Conservation (phyloP, 164 flowering plant species). For the Nelumbo lutea region DNA sequence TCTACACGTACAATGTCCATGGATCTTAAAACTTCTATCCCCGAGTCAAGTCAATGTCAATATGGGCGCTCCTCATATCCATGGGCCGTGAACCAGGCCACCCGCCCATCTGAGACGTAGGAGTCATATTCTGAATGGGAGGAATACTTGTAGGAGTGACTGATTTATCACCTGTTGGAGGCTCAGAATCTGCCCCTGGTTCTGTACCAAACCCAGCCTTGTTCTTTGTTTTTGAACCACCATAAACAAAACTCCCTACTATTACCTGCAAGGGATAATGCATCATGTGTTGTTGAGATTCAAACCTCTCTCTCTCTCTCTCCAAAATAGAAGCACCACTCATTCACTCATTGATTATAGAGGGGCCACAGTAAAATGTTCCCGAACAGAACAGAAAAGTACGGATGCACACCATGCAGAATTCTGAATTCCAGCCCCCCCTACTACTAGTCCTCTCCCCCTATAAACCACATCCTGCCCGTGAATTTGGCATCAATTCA, state of each 20-base stretch:
- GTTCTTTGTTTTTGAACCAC: slow-evolving; percentile 42
- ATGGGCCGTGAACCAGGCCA: slow-evolving; percentile 58
- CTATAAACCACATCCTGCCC: no score
- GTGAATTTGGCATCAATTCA: no score
- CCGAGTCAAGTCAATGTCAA: slow-evolving; percentile 71
- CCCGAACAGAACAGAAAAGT: no score
- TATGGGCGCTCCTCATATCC: slow-evolving; percentile 43
- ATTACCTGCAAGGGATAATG: slow-evolving; percentile 53
- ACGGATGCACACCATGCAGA: no score
- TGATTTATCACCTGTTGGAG: slow-evolving; percentile 27
- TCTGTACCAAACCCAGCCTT: slow-evolving; percentile 27
- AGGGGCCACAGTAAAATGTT: no score
- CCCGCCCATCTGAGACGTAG: slow-evolving; percentile 23
- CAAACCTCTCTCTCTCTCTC: not conserved
- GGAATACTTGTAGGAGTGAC: slow-evolving; percentile 25
- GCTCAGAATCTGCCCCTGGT: slow-evolving; percentile 26
- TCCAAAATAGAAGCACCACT: no score
- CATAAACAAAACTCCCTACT: slow-evolving; percentile 42
- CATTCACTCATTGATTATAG: no score
- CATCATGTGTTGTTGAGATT: not conserved
- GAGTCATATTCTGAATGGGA: slow-evolving; percentile 28
- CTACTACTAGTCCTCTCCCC: no score
- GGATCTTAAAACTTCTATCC: slow-evolving; percentile 34
- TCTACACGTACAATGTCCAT: slow-evolving; percentile 36
- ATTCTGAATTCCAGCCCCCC: no score